phyloP scores from a whole-genome alignment of 2,329 filamentous ascomycete genomes.

The Fusarium tuaranense region DNA sequence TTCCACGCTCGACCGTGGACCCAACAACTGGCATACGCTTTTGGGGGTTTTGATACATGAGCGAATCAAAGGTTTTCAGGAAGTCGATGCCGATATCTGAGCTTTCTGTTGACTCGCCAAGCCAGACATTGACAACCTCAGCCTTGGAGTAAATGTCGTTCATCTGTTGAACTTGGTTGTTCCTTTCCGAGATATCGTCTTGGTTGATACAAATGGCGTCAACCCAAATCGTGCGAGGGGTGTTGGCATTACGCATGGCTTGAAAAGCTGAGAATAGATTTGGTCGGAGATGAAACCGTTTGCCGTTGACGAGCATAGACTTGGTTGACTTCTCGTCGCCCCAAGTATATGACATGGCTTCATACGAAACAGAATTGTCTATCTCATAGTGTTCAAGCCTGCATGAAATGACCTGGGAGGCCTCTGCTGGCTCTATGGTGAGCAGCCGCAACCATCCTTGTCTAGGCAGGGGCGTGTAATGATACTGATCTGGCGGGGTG shows the following conservation, averaged over 20 bases:
- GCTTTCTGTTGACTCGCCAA: neutral
- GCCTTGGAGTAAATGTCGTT: conserved; percentile 13
- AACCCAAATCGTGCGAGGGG: neutral
- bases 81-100: neutral
- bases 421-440: neutral
- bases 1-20: neutral
- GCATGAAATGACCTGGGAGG: neutral
- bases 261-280: conserved; percentile 6
- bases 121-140: conserved; percentile 1
- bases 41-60: neutral
- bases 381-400: neutral
- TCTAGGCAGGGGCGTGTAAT: neutral
- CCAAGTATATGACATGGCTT: conserved; percentile 21
- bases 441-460: conserved; percentile 9
- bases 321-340: neutral
- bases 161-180: conserved; percentile 11
- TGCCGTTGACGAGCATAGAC: neutral
- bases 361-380: neutral
- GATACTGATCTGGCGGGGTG: neutral
- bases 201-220: neutral
- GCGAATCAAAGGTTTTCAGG: neutral
- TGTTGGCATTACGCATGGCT: neutral
- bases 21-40: neutral
- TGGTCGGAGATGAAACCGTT: neutral
- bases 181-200: neutral